A percentile compares a stretch with the other conserved stretches of the same genome.
Conservation (phyloP, 1,139 yeast species). For the Insectozyma bohioensis region DNA sequence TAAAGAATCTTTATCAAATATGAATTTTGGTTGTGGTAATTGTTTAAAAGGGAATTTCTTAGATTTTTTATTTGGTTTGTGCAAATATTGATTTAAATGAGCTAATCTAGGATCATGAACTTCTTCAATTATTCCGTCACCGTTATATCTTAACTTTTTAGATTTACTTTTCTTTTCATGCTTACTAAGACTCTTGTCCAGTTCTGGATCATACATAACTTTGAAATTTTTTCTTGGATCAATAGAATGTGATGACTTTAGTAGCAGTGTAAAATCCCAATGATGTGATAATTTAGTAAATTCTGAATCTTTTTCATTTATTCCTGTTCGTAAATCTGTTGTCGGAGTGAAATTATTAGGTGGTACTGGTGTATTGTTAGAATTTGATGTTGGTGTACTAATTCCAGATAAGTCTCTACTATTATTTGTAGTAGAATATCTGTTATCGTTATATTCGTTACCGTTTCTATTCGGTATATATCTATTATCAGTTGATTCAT, state of each 20-base stretch:
- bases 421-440: no score
- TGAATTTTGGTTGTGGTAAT: conserved; percentile 53
- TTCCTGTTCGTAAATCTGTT: conserved; percentile 34
- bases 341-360: conserved; percentile 18
- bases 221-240: conserved; percentile 35
- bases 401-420: conserved; percentile 8
- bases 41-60: conserved; percentile 47
- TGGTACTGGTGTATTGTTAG: conserved; percentile 2
- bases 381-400: conserved; percentile 10
- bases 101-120: conserved; percentile 37
- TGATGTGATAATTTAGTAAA: conserved; percentile 35
- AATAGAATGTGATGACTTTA: conserved; percentile 15
- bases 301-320: conserved; percentile 31
- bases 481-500: no score
- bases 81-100: conserved; percentile 30
- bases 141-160: conserved; percentile 37
- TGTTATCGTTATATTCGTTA: no score
- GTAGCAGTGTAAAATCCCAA: conserved; percentile 19
- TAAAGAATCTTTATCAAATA: conserved; percentile 67
- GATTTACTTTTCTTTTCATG: conserved; percentile 36
- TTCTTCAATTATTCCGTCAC: conserved; percentile 23
- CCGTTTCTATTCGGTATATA: no score
- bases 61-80: conserved; percentile 43
- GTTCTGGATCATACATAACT: conserved; percentile 62
- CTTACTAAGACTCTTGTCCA: conserved; percentile 27